These are phyloP conservation scores for Chalaropsis thielavioides DNA, from an alignment of 2,329 filamentous ascomycete genomes.

Conservation along the genomic window DNA sequence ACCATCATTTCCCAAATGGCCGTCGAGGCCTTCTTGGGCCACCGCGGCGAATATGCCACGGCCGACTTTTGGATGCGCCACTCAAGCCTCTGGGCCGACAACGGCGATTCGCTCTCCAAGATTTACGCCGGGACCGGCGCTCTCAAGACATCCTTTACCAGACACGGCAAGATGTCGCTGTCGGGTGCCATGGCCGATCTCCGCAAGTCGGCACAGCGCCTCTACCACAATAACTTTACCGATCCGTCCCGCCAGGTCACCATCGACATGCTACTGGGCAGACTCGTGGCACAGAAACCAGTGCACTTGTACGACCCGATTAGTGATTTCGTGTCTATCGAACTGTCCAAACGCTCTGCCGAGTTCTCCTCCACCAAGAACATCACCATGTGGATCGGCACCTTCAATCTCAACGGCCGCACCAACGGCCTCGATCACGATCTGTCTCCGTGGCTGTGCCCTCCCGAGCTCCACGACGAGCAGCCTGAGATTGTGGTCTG, in stretches of 20 bases:
- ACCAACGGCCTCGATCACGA: slow-evolving; percentile 65
- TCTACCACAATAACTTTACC: slow-evolving; percentile 96
- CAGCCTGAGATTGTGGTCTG: slow-evolving; percentile 79
- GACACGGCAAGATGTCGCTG: slow-evolving; percentile 88
- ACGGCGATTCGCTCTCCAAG: slow-evolving; percentile 82
- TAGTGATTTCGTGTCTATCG: slow-evolving; percentile 72
- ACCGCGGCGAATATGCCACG: slow-evolving; percentile 52
- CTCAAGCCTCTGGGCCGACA: slow-evolving; percentile 91
- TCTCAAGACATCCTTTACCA: slow-evolving; percentile 86
- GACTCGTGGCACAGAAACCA: slow-evolving; percentile 65
- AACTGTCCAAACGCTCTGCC: slow-evolving; percentile 50
- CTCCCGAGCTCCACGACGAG: slow-evolving; percentile 38
- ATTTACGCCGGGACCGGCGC: slow-evolving; percentile 96
- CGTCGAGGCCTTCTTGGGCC: slow-evolving; percentile 65
- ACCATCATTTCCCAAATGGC: slow-evolving; percentile 92
- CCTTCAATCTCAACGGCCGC: slow-evolving; percentile 88
- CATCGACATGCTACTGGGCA: slow-evolving; percentile 82
- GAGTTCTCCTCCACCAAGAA: slow-evolving; percentile 64
- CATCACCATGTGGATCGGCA: slow-evolving; percentile 69
- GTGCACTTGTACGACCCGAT: slow-evolving; percentile 88
- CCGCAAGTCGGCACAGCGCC: slow-evolving; percentile 79
- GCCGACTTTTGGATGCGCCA: slow-evolving; percentile 86
- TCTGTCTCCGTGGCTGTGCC: slow-evolving; percentile 73
- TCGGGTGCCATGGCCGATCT: slow-evolving; percentile 90
- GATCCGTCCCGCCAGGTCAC: slow-evolving; percentile 88